Conservation (phyloP, 1,284 basidiomycete genomes). For the Athelia sp. region DNA sequence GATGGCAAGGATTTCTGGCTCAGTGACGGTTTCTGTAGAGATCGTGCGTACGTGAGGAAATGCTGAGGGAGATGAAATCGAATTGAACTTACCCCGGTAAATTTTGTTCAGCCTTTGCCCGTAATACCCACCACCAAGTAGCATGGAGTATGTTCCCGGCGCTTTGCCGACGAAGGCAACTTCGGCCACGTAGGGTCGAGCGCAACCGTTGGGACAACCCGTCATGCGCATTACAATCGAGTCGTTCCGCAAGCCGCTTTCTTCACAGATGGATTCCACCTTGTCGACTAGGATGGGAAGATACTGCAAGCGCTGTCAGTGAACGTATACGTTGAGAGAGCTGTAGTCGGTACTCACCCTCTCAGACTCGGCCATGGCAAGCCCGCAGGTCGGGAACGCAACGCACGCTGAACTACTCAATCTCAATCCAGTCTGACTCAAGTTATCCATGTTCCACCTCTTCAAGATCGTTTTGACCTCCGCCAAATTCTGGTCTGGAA, state of each 20-base stretch:
- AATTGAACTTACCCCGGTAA: constrained; percentile 56
- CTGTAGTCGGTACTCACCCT: constrained; percentile 42
- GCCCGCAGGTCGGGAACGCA: constrained; percentile 94
- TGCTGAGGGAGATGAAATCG: neutral
- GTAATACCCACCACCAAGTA: constrained; percentile 92
- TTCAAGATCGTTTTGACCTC: constrained; percentile 78
- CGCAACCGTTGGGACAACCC: constrained; percentile 92
- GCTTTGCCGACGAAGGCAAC: constrained; percentile 97
- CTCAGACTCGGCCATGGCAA: constrained; percentile 96
- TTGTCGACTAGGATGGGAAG: constrained; percentile 94
- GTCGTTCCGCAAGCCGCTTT: constrained; percentile 88
- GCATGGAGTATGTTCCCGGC: constrained; percentile 90
- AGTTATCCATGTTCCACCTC: constrained; percentile 90
- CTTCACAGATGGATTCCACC: constrained; percentile 93
- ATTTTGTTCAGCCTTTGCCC: constrained; percentile 95
- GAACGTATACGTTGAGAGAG: constrained; percentile 1
- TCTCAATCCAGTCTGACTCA: constrained; percentile 77
- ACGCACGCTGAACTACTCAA: constrained; percentile 93
- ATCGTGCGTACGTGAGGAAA: neutral
- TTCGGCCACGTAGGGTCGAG: constrained; percentile 94
- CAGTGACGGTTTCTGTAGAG: constrained; percentile 77
- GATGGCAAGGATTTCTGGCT: constrained; percentile 91
- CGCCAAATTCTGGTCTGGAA: constrained; percentile 68
- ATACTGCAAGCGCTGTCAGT: constrained; percentile 47
- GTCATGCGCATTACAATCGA: constrained; percentile 98